Evolutionary conservation across 2,329 filamentous ascomycete genomes (phyloP).

Genomic region (Penicillium hordei): DNA sequence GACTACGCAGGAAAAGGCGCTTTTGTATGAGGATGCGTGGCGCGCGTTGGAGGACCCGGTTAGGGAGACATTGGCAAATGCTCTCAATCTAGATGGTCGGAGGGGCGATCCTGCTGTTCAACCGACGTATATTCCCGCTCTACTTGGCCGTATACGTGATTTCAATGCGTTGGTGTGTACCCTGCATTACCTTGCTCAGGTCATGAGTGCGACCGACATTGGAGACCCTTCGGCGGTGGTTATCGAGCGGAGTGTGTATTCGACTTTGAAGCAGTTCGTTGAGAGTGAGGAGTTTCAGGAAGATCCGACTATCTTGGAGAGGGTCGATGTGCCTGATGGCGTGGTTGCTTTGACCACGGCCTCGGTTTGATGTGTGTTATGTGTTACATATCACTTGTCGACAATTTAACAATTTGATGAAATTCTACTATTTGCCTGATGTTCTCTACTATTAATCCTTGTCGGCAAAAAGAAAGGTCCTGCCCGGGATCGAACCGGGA

Average conservation of each 20-base stretch:
- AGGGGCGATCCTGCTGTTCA: slow-evolving; percentile 14
- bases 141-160: slow-evolving; percentile 8
- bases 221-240: slow-evolving; percentile 11
- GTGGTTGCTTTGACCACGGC: slow-evolving; percentile 4
- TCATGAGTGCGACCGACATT: slow-evolving; percentile 7
- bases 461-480: too few species aligned
- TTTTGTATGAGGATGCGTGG: slow-evolving; percentile 12
- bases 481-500: too few species aligned
- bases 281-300: slow-evolving; percentile 11
- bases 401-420: background rate
- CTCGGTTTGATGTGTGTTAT: background rate
- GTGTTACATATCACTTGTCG: background rate
- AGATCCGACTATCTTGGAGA: slow-evolving; percentile 14
- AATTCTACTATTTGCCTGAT: background rate
- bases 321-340: slow-evolving; percentile 11
- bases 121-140: slow-evolving; percentile 18
- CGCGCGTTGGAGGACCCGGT: slow-evolving; percentile 2
- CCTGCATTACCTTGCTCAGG: slow-evolving; percentile 10
- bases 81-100: slow-evolving; percentile 15
- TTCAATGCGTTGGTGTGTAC: background rate
- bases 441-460: too few species aligned
- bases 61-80: slow-evolving; percentile 1
- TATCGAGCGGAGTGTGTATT: slow-evolving; percentile 16
- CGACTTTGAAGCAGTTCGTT: slow-evolving; percentile 11
- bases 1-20: slow-evolving; percentile 7